Evolutionary conservation across 495 filamentous ascomycete species (phyloP).

Genomic region (Podospora sp.): DNA sequence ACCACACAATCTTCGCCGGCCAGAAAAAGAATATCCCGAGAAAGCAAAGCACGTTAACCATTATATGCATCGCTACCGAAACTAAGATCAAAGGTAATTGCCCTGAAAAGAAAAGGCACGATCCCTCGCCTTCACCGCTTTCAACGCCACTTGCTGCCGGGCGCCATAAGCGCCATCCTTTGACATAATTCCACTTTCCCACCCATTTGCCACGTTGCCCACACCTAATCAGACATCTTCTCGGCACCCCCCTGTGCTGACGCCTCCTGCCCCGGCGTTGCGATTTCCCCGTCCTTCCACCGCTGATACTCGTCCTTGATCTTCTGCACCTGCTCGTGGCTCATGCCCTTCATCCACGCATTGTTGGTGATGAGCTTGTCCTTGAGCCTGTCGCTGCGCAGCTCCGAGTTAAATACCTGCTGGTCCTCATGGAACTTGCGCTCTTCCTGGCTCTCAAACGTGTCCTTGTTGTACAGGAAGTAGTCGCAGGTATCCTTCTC

Average conservation of each 20-base stretch:
- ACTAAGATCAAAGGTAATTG: background rate
- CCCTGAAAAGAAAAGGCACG: background rate
- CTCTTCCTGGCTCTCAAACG: slow-evolving; percentile 33
- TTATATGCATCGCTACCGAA: background rate
- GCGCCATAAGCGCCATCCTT: background rate
- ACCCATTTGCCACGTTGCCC: background rate
- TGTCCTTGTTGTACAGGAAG: slow-evolving; percentile 49
- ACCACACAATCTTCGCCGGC: too few relatives aligned
- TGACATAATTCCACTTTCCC: background rate
- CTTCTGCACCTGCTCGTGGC: slow-evolving; percentile 70
- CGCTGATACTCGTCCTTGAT: slow-evolving; percentile 63
- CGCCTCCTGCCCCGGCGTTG: slow-evolving; percentile 3
- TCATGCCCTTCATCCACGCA: slow-evolving; percentile 71
- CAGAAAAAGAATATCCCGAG: too few relatives aligned
- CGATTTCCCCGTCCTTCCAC: slow-evolving; percentile 47
- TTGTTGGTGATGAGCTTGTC: slow-evolving; percentile 78
- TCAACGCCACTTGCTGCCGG: background rate
- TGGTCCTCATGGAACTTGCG: slow-evolving; percentile 47
- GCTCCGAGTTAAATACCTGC: slow-evolving; percentile 54
- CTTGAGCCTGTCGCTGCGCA: slow-evolving; percentile 62
- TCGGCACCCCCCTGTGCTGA: slow-evolving; percentile 12
- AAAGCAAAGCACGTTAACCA: background rate
- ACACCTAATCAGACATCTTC: slow-evolving; percentile 31
- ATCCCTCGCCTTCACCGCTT: background rate
- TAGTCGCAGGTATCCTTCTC: slow-evolving; percentile 64